Evolutionary conservation across 192 early-diverging fungal species (phyloP).

Genomic region (Borealophlyctis nickersoniae): DNA sequence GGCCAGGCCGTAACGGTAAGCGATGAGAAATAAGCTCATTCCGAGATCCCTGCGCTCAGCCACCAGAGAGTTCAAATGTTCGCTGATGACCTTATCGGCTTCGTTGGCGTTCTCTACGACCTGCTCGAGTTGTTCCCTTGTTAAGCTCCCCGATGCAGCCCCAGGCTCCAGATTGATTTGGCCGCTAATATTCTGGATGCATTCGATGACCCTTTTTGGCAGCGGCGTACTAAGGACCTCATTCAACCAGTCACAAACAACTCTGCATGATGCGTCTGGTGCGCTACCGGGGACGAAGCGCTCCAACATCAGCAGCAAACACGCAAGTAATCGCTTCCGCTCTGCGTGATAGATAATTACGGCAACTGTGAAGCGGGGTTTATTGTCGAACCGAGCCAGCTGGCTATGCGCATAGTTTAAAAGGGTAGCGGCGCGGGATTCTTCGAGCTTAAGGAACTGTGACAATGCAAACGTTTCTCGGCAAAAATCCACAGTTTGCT

Average conservation of each 20-base stretch:
- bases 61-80: too few species aligned
- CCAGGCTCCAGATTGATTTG: too few species aligned
- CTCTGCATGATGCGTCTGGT: constrained; percentile 22
- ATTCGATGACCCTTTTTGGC: background rate
- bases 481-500: constrained; percentile 64
- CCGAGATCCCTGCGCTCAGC: too few species aligned
- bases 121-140: too few species aligned
- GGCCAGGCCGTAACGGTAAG: constrained; percentile 14
- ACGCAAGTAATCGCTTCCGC: constrained; percentile 54
- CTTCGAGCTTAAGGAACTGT: constrained; percentile 77
- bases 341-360: constrained; percentile 69
- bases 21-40: constrained; percentile 3
- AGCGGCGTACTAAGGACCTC: background rate
- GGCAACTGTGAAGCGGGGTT: constrained; percentile 50
- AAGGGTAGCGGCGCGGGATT: constrained; percentile 68
- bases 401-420: constrained; percentile 55
- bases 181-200: background rate
- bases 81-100: too few species aligned
- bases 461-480: constrained; percentile 65
- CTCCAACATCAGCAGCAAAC: constrained; percentile 31
- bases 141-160: too few species aligned
- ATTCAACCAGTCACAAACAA: constrained; percentile 16
- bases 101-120: too few species aligned
- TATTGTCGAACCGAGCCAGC: constrained; percentile 4
- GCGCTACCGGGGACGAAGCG: constrained; percentile 8